Evolutionary conservation across 2,329 filamentous ascomycete genomes (phyloP), one percentile per base, ranked within the genome.

Genomic region (Cladobotryum protrusum): DNA sequence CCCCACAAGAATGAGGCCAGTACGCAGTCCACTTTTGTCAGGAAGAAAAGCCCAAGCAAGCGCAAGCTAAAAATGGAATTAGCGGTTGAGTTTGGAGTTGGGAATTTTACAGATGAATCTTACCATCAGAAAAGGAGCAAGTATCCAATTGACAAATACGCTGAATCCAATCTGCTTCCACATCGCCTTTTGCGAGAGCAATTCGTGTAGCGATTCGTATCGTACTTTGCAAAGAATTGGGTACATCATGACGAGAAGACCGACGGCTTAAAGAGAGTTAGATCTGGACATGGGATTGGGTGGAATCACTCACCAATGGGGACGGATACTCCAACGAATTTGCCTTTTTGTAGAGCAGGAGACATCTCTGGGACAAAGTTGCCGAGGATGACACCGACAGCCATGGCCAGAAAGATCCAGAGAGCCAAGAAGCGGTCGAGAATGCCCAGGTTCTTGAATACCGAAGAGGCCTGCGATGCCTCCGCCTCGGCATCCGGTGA

Each of bases 201-300:
- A 71, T 3, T 78, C 70, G 63, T 89, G 87, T 9, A 95, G 69
- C 0, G 80, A 79, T 64, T 95, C 89, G 66, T 82, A 93, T 37
- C 81, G 81, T 5, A 95, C 86, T 65, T 93, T 93, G 76, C 88
- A 95, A 0, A 95, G 72, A 52, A 95, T 95, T 0, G 89, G 90
- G 61, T 93, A 95, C 88, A 95, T 95, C 89, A 95, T 95, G 39
- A 95, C 83, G 1, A 95, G 75, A 1, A 95, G 70, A 0, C 89
- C 89, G 43, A 95, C 72, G 1, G 89, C 88, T 87, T 15, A 1
- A 34, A 1, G 33, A 9, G 11, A 13, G 35, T 48, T 41, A 48
- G 2, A 2, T 3, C 11, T 7, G 36, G 1, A 4, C 12, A 12
- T 12, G 14, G 17, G 12, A 19, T 2, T 13, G n/a, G 3, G 41